Conservation (phyloP, 1,284 basidiomycete species). For the Vanrija pseudolonga region DNA sequence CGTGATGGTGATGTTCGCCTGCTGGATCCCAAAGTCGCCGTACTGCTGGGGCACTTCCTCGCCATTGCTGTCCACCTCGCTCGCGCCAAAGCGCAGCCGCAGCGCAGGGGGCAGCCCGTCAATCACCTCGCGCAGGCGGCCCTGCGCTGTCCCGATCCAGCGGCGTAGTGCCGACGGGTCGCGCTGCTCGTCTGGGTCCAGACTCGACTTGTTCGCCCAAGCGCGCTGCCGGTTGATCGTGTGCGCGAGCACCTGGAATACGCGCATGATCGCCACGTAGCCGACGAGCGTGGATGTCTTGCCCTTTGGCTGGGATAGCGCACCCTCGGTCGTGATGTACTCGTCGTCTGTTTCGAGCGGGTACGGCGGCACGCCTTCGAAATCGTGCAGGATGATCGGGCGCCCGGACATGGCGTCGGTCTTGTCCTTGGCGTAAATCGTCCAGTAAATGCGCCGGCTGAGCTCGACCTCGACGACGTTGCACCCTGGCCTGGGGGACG, state of each 20-base stretch:
- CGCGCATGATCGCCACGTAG: slow-evolving; percentile 18
- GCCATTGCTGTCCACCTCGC: slow-evolving; percentile 4
- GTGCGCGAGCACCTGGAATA: slow-evolving; percentile 28
- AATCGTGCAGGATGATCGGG: slow-evolving; percentile 21
- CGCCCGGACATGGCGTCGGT: slow-evolving; percentile 28
- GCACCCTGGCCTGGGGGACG: slow-evolving; percentile 1
- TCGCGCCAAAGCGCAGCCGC: not conserved
- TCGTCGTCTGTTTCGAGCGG: slow-evolving; percentile 36
- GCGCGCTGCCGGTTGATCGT: slow-evolving; percentile 26
- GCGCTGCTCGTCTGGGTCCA: not conserved
- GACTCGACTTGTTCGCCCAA: slow-evolving; percentile 6
- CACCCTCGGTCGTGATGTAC: slow-evolving; percentile 18
- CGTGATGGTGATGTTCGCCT: slow-evolving; percentile 30
- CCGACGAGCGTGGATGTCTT: slow-evolving; percentile 23
- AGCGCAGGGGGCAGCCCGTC: slow-evolving; percentile 2
- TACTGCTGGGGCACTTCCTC: slow-evolving; percentile 7
- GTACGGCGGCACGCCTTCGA: slow-evolving; percentile 25
- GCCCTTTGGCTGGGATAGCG: slow-evolving; percentile 11
- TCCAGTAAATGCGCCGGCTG: slow-evolving; percentile 27
- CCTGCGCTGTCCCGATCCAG: slow-evolving; percentile 6
- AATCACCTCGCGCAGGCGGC: slow-evolving; percentile 2
- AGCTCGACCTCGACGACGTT: slow-evolving; percentile 18
- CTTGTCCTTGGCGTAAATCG: slow-evolving; percentile 29
- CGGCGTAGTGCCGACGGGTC: not conserved
- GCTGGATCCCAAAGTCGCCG: slow-evolving; percentile 24